Conservation (phyloP, 192 early-diverging fungal genomes). For the Coemansia sp. region DNA sequence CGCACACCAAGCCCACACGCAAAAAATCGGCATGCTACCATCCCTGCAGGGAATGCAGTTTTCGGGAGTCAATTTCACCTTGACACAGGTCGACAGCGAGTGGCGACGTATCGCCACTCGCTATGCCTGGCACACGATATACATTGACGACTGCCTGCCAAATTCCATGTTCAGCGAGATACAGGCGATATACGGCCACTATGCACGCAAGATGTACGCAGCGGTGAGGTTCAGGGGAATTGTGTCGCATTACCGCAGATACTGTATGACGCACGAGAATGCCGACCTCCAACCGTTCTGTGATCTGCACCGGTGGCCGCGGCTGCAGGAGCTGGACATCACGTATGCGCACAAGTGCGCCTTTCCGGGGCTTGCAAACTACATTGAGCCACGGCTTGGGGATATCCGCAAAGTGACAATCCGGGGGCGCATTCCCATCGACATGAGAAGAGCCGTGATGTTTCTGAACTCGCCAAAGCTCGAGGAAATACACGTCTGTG, state of each 20-base stretch:
- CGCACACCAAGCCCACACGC: constrained; percentile 8
- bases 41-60: constrained; percentile 22
- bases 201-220: constrained; percentile 40
- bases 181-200: constrained; percentile 15
- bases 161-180: constrained; percentile 7
- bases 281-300: constrained; percentile 44
- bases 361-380: constrained; percentile 46
- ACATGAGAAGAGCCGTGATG: constrained; percentile 44
- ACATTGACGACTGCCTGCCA: constrained; percentile 21
- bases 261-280: constrained; percentile 34
- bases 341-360: constrained; percentile 51
- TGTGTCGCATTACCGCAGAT: constrained; percentile 42
- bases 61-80: constrained; percentile 8
- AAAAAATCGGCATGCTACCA: neutral
- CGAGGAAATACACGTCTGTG: constrained; percentile 26
- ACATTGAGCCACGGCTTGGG: constrained; percentile 44
- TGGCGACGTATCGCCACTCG: constrained; percentile 39
- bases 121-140: constrained; percentile 48
- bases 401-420: constrained; percentile 28
- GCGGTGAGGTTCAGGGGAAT: constrained; percentile 42
- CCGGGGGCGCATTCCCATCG: constrained; percentile 43
- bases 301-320: constrained; percentile 31
- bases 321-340: constrained; percentile 39
- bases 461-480: constrained; percentile 23
- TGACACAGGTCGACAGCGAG: constrained; percentile 35